A percentile compares a stretch with the other conserved stretches of the same genome.
Conservation (phyloP, 1,139 yeast genomes). For the Geotrichum australiense region DNA sequence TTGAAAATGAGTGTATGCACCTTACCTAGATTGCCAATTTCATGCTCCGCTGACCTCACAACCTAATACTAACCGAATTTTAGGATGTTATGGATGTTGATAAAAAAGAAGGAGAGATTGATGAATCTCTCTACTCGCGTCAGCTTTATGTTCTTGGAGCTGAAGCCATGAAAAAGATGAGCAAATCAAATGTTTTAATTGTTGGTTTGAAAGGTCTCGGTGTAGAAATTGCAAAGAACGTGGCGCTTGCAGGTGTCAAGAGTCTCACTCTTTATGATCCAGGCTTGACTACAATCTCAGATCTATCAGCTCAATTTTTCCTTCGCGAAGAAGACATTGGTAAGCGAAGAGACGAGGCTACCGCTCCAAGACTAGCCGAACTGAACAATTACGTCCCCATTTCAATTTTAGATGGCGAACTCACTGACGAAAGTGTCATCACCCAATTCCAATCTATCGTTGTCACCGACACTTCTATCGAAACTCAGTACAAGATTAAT, state of each 20-base stretch:
- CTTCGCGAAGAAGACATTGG: conserved; percentile 67
- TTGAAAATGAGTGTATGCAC: too few relatives aligned
- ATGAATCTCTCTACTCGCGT: conserved; percentile 19
- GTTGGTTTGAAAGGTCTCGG: conserved; percentile 91
- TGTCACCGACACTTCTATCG: conserved; percentile 67
- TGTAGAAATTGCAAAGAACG: conserved; percentile 91
- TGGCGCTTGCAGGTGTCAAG: conserved; percentile 95
- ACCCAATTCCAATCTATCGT: conserved; percentile 71
- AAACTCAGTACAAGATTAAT: conserved; percentile 70
- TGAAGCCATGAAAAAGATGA: conserved; percentile 98
- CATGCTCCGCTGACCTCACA: too few relatives aligned
- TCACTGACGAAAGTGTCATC: conserved; percentile 40
- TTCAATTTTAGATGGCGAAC: conserved; percentile 51
- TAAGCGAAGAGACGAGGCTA: conserved; percentile 62
- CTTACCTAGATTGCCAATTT: too few relatives aligned
- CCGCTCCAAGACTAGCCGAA: conserved; percentile 63
- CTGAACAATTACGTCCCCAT: conserved; percentile 88
- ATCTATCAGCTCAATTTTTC: conserved; percentile 86
- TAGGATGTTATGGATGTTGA: conserved; percentile 18
- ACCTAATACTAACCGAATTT: too few relatives aligned
- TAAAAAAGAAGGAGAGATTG: conserved; percentile 18
- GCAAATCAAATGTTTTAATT: conserved; percentile 77
- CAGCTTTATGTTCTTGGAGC: conserved; percentile 69
- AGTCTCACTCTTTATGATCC: conserved; percentile 87
- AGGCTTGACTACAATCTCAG: conserved; percentile 53